These are phyloP conservation scores for Saccharomycopsis olivae DNA, from an alignment of 805 yeast genomes.

Conservation along the genomic window DNA sequence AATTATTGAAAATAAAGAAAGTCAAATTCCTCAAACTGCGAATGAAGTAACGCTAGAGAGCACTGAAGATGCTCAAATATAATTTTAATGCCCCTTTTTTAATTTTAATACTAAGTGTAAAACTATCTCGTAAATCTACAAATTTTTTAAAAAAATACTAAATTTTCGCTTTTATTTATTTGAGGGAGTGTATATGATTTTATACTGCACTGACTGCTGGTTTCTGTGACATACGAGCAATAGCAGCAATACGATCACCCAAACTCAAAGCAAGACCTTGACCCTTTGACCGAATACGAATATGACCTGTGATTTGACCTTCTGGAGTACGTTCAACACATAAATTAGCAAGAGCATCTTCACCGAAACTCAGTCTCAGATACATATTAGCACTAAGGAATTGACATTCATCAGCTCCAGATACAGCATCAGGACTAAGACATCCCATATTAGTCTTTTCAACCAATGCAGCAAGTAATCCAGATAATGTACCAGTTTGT, in stretches of 20 bases:
- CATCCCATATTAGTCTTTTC: conserved; percentile 88
- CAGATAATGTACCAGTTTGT: conserved; percentile 47
- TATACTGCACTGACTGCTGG: conserved; percentile 12
- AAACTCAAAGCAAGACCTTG: conserved; percentile 93
- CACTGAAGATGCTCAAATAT: too few relatives aligned
- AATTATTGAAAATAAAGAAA: too few relatives aligned
- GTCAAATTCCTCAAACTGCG: too few relatives aligned
- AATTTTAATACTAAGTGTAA: too few relatives aligned
- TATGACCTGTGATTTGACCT: conserved; percentile 83
- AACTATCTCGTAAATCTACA: too few relatives aligned
- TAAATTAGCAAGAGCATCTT: conserved; percentile 92
- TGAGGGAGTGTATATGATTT: too few relatives aligned
- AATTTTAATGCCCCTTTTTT: too few relatives aligned
- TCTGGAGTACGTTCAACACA: conserved; percentile 75
- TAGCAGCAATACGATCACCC: conserved; percentile 87
- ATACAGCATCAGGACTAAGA: conserved; percentile 84
- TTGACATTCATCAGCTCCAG: conserved; percentile 71
- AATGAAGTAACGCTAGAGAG: too few relatives aligned
- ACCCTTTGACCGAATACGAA: conserved; percentile 92
- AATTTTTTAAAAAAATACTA: too few relatives aligned
- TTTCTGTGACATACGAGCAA: conserved; percentile 42
- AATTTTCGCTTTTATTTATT: too few relatives aligned
- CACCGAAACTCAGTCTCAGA: conserved; percentile 90
- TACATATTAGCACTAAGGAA: conserved; percentile 92
- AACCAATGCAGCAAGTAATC: conserved; percentile 66